Conservation (phyloP, 2,329 filamentous ascomycete genomes). For the Colletotrichum sp. region DNA sequence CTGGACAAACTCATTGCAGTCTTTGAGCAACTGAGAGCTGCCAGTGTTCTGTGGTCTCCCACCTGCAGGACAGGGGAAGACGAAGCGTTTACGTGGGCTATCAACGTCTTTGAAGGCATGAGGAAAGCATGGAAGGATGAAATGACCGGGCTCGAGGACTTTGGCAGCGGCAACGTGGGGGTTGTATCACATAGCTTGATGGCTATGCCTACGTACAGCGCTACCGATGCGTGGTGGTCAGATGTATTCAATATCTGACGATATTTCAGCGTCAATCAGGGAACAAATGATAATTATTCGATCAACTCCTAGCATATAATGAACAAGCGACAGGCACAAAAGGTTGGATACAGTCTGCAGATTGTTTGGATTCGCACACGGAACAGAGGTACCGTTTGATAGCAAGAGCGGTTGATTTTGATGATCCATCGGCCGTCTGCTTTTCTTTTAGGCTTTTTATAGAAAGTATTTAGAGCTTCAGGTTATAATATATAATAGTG, state of each 20-base stretch:
- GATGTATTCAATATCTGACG: background rate
- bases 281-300: fast-evolving
- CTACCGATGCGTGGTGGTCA: background rate
- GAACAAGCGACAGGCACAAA: too few relatives aligned
- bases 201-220: background rate
- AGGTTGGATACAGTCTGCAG: too few relatives aligned
- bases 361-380: background rate
- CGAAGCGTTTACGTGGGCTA: background rate
- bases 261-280: background rate
- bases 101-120: background rate
- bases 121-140: background rate
- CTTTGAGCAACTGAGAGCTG: background rate
- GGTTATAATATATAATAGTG: too few relatives aligned
- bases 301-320: fast-evolving
- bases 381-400: too few relatives aligned
- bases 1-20: background rate
- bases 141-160: background rate
- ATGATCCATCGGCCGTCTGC: too few relatives aligned
- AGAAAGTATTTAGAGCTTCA: too few relatives aligned
- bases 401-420: too few relatives aligned
- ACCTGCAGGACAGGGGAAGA: background rate
- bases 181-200: background rate
- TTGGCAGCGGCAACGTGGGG: background rate
- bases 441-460: too few relatives aligned
- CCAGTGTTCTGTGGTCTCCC: background rate